Percentiles rank a stretch among this genome's conserved stretches.
These are phyloP conservation scores for Falciphora oryzae DNA, from an alignment of 2,329 filamentous ascomycete species.

Conservation along the genomic window DNA sequence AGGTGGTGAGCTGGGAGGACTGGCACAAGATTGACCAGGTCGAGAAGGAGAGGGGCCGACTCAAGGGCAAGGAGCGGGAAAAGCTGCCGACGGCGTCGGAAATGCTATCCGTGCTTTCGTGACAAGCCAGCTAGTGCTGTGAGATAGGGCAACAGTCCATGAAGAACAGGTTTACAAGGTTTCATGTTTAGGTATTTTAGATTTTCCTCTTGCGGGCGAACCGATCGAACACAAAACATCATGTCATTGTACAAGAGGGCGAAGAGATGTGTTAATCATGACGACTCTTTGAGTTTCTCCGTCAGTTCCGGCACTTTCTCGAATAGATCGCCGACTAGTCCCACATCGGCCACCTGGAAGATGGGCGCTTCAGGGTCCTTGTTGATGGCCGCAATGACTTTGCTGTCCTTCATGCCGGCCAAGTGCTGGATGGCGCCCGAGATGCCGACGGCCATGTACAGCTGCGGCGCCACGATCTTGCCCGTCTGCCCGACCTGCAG, in stretches of 20 bases:
- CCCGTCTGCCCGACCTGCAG: slow-evolving; percentile 97
- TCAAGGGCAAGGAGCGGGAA: slow-evolving; percentile 71
- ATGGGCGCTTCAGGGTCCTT: slow-evolving; percentile 97
- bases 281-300: slow-evolving; percentile 72
- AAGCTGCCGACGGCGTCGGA: slow-evolving; percentile 54
- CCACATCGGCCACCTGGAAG: slow-evolving; percentile 96
- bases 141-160: neutral
- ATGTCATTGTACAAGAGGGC: slow-evolving; percentile 17
- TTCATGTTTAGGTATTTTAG: slow-evolving; percentile 11
- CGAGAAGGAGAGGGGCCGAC: slow-evolving; percentile 62
- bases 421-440: slow-evolving; percentile 97
- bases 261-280: slow-evolving; percentile 10
- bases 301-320: slow-evolving; percentile 94
- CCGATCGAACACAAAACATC: slow-evolving; percentile 9
- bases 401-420: slow-evolving; percentile 99
- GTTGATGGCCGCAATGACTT: slow-evolving; percentile 98
- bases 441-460: slow-evolving; percentile 94
- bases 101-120: slow-evolving; percentile 47
- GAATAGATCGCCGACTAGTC: slow-evolving; percentile 90
- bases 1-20: slow-evolving; percentile 71
- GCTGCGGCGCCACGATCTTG: slow-evolving; percentile 93
- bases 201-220: neutral
- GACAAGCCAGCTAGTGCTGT: neutral
- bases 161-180: neutral
- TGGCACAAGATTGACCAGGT: slow-evolving; percentile 79